Evolutionary conservation across 1,284 basidiomycete genomes (phyloP), one percentile per base, ranked within the genome.

Genomic region (Thecaphora frezii): DNA sequence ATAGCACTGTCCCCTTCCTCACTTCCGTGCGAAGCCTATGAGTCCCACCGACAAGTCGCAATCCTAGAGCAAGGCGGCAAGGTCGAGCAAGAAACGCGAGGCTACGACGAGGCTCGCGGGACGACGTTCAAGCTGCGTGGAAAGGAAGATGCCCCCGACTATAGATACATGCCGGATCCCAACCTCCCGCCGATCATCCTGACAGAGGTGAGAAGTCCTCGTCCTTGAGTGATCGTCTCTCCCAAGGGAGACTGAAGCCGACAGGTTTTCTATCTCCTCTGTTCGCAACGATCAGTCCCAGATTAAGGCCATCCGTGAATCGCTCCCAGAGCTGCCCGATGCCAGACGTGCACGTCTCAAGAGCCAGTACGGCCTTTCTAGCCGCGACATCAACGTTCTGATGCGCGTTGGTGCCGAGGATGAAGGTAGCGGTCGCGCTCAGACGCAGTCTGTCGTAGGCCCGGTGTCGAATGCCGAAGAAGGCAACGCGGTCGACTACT

Each of bases 131-230:
- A 83, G 21, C 80, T 97, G 54, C 85, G 96, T 40, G 87, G 86
- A 44, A 98, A 99, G 80, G 94, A 97, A 74, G 90, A 93, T 71
- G 89, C 91, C 0, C 89, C 89, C 5, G 94, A 98, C 77, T 99
- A 98, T 79, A 85, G 94, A 8, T 99, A 97, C 81, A 93, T 99
- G 91, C 96, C 96, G 0, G 96, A 98, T 77, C 88, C 91, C 0
- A 97, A 98, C 75, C 81, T 98, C 0, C 91, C 91, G 0, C 86
- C 88, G 0, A 44, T 78, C 7, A 78, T 93, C 5, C 79, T 97
- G n/a, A 55, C 69, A 5, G 36, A 64, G 19, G 65, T 71, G 21
- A 28, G 55, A 4, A 36, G 16, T n/a, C n/a, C 49, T 16, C 12
- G 26, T 40, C 40, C 23, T 18, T 38, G 28, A 45, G 5, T 24